Evolutionary conservation across 768 basidiomycete genomes (phyloP), one percentile per base, ranked within the genome.

Genomic region (Polyporus arcularius): DNA sequence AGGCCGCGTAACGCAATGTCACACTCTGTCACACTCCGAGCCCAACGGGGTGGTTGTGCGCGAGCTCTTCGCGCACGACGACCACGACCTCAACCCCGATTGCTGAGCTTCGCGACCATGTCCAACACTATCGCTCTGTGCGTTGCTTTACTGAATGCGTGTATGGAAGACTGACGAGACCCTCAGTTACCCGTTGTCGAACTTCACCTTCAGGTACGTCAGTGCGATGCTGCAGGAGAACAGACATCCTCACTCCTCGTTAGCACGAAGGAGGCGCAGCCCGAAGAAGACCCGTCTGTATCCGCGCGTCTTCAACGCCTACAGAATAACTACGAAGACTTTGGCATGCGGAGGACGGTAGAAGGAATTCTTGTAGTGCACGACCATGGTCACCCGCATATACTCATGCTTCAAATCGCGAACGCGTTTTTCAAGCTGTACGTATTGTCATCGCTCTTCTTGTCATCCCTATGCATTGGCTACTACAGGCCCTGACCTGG

Each of bases 351-450:
- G 16, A 81, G 95, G 18, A 97, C 96, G 0, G 96, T 97, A 8
- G 96, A 97, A 70, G 94, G 87, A 48, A 86, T 92, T 52, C 81
- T 93, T 5, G 89, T 96, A 57, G 94, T 95, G 5, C 93, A 97
- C 75, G 95, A 98, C 72, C 96, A 98, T 67, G 96, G 96, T 0
- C 94, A 96, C 70, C 96, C 96, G 1, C 96, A 99, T 70, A 94
- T 98, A 62, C 85, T 99, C 65, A 95, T 98, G 89, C 84, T 98
- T 5, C 97, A 98, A 71, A 97, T 99, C 71, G 97, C 96, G 21
- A 98, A 97, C 73, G 94, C 95, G 15, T 99, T 98, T 75, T 98
- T 98, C 83, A 98, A 98, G 75, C 86, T 99, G 94, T 94, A 68
- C 68, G 90, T 79, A 2, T 26, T 26, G 21, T 16, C n/a, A 45